phyloP scores from a whole-genome alignment of 1,284 basidiomycete genomes.

The Puccinia novopanici region DNA sequence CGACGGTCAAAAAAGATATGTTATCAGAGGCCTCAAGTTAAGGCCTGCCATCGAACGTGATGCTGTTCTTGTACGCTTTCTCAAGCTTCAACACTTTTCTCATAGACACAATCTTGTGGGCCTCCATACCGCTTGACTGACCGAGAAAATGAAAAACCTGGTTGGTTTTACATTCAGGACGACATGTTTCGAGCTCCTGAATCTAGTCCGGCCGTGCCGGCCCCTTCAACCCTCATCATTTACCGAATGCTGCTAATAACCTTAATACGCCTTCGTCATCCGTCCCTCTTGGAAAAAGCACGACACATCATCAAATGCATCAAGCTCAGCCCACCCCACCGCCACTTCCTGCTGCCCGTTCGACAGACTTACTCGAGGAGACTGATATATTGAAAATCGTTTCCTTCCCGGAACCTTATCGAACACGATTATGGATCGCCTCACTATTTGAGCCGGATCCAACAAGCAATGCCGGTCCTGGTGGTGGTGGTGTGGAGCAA shows the following conservation, averaged over 20 bases:
- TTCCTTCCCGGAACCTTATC: constrained; percentile 50
- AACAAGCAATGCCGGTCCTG: constrained; percentile 46
- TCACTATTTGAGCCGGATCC: constrained; percentile 50
- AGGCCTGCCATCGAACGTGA: constrained; percentile 45
- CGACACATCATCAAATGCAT: constrained; percentile 30
- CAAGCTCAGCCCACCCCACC: constrained; percentile 26
- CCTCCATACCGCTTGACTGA: not conserved
- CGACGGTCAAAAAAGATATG: constrained; percentile 48
- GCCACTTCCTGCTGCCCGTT: constrained; percentile 5
- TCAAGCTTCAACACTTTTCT: not conserved
- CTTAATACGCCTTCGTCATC: constrained; percentile 41
- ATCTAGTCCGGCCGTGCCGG: constrained; percentile 18
- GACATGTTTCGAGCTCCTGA: constrained; percentile 49
- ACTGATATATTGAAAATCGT: constrained; percentile 48
- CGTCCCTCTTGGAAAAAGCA: constrained; percentile 10
- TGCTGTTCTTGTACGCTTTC: constrained; percentile 27
- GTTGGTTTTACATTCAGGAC: constrained; percentile 26
- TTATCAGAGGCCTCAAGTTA: constrained; percentile 50
- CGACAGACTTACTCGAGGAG: constrained; percentile 41
- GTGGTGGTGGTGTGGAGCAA: constrained; percentile 50
- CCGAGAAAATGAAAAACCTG: not conserved
- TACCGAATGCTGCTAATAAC: constrained; percentile 21
- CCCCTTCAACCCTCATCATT: constrained; percentile 44
- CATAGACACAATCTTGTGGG: not conserved
- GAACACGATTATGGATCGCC: constrained; percentile 51